Conservation (phyloP, 768 basidiomycete species). For the Macrolepiota dolichaula region DNA sequence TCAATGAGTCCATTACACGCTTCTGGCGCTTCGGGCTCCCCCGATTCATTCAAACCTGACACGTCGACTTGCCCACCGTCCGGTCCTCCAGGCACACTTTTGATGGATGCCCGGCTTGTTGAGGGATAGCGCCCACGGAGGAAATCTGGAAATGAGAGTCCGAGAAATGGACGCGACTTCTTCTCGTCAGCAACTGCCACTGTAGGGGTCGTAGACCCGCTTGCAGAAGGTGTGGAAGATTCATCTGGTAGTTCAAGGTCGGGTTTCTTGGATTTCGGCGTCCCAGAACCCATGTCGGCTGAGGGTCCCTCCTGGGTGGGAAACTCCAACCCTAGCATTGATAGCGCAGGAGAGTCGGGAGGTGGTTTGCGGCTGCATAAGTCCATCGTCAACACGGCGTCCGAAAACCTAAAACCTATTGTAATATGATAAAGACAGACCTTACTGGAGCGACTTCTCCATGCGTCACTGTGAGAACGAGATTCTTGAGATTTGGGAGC, state of each 20-base stretch:
- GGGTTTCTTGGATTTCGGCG: constrained; percentile 32
- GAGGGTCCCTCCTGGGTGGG: constrained; percentile 19
- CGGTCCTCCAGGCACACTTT: constrained; percentile 10
- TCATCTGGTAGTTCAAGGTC: constrained; percentile 26
- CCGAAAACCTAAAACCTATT: neutral
- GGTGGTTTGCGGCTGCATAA: constrained; percentile 11
- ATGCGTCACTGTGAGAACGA: constrained; percentile 81
- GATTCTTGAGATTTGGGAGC: constrained; percentile 92
- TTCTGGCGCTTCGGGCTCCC: constrained; percentile 1
- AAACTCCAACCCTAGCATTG: constrained; percentile 14
- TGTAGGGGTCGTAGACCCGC: constrained; percentile 60
- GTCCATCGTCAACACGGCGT: constrained; percentile 1
- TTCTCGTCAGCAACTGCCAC: constrained; percentile 32
- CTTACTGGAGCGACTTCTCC: constrained; percentile 48
- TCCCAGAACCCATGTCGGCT: constrained; percentile 23
- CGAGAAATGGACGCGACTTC: constrained; percentile 49
- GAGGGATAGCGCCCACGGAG: constrained; percentile 61
- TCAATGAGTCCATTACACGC: neutral
- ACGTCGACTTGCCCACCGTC: constrained; percentile 5
- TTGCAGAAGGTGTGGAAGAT: constrained; percentile 40
- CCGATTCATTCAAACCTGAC: constrained; percentile 3
- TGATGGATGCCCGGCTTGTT: constrained; percentile 27
- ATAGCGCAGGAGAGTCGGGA: constrained; percentile 12
- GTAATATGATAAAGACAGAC: constrained; percentile 27
- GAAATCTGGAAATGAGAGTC: constrained; percentile 62